Conservation (phyloP, 495 filamentous ascomycete genomes). For the Trichoderma reesei region DNA sequence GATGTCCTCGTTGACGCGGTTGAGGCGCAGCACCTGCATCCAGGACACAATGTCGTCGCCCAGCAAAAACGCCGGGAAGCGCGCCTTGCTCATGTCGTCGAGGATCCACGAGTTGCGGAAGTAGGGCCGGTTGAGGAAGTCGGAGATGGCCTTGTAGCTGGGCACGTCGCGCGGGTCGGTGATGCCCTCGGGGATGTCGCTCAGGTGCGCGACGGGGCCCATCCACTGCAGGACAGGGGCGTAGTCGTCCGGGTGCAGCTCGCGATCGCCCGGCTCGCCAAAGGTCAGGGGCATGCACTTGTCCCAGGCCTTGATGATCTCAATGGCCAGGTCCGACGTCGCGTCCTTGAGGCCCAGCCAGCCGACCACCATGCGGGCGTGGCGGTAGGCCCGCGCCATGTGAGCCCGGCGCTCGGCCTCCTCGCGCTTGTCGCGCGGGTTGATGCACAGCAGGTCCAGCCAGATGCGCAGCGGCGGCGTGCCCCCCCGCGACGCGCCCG, state of each 20-base stretch:
- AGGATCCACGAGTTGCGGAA: slow-evolving; percentile 12
- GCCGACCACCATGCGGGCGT: slow-evolving; percentile 11
- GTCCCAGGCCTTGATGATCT: slow-evolving; percentile 12
- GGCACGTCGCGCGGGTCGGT: slow-evolving; percentile 10
- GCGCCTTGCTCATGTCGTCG: slow-evolving; percentile 12
- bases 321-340: slow-evolving; percentile 12
- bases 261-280: slow-evolving; percentile 11
- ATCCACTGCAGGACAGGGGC: slow-evolving; percentile 11
- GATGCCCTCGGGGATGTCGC: slow-evolving; percentile 11
- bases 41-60: slow-evolving; percentile 13
- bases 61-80: slow-evolving; percentile 13
- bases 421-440: slow-evolving; percentile 11
- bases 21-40: slow-evolving; percentile 11
- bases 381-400: slow-evolving; percentile 11
- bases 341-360: slow-evolving; percentile 12
- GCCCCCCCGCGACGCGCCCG: neutral
- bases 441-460: slow-evolving; percentile 12
- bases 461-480: slow-evolving; percentile 9
- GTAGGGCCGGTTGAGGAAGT: slow-evolving; percentile 11
- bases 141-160: slow-evolving; percentile 9
- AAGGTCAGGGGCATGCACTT: slow-evolving; percentile 10
- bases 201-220: slow-evolving; percentile 10
- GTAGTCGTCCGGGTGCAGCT: slow-evolving; percentile 10
- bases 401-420: slow-evolving; percentile 6
- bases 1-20: slow-evolving; percentile 13